Conservation (phyloP, 768 basidiomycete species). For the Tricholoma saponaceum region DNA sequence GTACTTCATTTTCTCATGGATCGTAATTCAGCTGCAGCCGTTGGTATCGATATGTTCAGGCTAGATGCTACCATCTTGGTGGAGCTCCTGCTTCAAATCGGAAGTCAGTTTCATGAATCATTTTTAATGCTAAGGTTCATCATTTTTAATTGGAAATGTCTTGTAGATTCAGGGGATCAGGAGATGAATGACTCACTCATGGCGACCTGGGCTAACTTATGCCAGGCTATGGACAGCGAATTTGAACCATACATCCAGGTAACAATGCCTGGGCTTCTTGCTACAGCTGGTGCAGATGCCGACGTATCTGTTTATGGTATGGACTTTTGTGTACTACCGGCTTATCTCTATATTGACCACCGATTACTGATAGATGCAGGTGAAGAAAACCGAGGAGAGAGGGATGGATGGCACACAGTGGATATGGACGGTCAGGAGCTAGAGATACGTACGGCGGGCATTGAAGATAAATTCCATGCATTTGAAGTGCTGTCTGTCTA, state of each 20-base stretch:
- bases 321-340: constrained; percentile 15
- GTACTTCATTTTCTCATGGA: too few relatives aligned
- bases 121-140: too few relatives aligned
- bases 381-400: constrained; percentile 48
- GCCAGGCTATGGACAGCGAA: constrained; percentile 77
- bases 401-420: constrained; percentile 77
- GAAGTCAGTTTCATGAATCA: constrained; percentile 46
- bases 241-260: constrained; percentile 84
- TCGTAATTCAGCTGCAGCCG: constrained; percentile 88
- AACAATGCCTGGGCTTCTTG: constrained; percentile 76
- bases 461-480: constrained; percentile 86
- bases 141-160: too few relatives aligned
- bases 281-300: constrained; percentile 71
- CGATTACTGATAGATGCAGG: constrained; percentile 48
- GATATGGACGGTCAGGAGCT: constrained; percentile 72
- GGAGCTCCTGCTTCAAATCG: constrained; percentile 69
- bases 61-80: constrained; percentile 70
- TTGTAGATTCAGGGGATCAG: constrained; percentile 47
- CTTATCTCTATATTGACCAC: background rate
- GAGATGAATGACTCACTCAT: constrained; percentile 73
- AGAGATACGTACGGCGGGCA: constrained; percentile 71
- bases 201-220: constrained; percentile 85
- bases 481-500: constrained; percentile 85
- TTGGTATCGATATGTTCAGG: constrained; percentile 75
- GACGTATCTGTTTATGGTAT: constrained; percentile 71